Base-by-base conservation (phyloP, 2,329 filamentous ascomycete genomes). In the Nemania diffusa region DNA sequence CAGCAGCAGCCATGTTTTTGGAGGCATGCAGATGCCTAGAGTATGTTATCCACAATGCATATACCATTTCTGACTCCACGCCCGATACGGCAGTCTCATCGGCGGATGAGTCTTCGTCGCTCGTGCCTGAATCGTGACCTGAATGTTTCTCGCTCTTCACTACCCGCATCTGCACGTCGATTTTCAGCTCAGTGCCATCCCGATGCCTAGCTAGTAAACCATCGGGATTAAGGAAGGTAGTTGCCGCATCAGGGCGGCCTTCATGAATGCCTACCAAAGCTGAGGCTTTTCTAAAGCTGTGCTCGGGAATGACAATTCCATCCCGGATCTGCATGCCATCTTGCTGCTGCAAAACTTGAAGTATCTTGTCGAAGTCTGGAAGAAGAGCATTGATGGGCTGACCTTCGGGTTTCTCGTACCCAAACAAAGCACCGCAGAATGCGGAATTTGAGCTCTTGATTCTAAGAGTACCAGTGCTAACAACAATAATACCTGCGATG, bases 11-110 rank as follows among this genome's bases (percentile, higher is more conserved):
- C 63, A 80, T 80, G 59, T 85, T 83, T 68, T 89, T 89, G 42
- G 89, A 86, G 17, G 92, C 91, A 78, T 99, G 96, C 13, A 98
- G 85, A 75, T 97, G 93, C 69, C 94, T 88, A 20, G 95, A 98
- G 78, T 98, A 99, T 1, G 95, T 98, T 72, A 99, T 91, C 96
- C 96, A 99, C 32, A 99, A 82, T 11, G 96, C 96, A 81, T 94
- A 98, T 0, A 98, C 94, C 69, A 97, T 87, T 78, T 97, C 94
- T 17, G 90, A 88, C 68, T 86, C 83, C 3, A 81, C 76, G 34
- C 83, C 79, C 11, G 85, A 79, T n/a, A 87, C 84, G 8, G 82
- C 75, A n/a, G 79, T 78, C 37, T 79, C 80, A 13, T 76, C 76
- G 15, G 62, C 52, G 78, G 81, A 72, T 78, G 74, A 71, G 46